phyloP scores from a whole-genome alignment of 2,329 filamentous ascomycete genomes.

The Fusarium devonianum region DNA sequence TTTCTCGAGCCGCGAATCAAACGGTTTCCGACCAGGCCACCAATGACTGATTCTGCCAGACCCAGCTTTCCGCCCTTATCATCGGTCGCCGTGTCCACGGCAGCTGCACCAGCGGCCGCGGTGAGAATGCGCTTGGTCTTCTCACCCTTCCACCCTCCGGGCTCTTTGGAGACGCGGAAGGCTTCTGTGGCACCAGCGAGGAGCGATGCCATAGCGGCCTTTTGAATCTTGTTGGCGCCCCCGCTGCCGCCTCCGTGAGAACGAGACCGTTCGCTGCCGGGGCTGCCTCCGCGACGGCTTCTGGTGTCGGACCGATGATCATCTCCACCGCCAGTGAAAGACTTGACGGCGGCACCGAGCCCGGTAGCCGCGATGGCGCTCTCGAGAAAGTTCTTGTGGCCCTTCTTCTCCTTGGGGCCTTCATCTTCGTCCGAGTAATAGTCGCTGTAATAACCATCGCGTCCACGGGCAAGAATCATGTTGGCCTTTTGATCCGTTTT shows the following conservation, averaged over 20 bases:
- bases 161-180: conserved; percentile 87
- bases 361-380: conserved; percentile 68
- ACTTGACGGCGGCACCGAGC: conserved; percentile 67
- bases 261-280: conserved; percentile 60
- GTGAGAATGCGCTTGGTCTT: conserved; percentile 93
- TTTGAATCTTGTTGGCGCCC: conserved; percentile 70
- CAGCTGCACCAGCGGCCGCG: conserved; percentile 83
- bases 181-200: conserved; percentile 91
- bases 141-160: conserved; percentile 86
- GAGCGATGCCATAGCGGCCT: conserved; percentile 89
- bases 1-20: conserved; percentile 80
- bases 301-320: conserved; percentile 53
- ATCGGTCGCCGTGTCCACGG: conserved; percentile 80
- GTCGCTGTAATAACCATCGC: conserved; percentile 59
- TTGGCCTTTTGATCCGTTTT: conserved; percentile 64
- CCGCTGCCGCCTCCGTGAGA: conserved; percentile 54
- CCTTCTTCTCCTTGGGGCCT: conserved; percentile 62
- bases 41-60: conserved; percentile 85
- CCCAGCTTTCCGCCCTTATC: conserved; percentile 81
- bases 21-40: conserved; percentile 85
- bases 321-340: conserved; percentile 59
- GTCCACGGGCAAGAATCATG: conserved; percentile 61
- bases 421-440: conserved; percentile 67
- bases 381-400: conserved; percentile 70
- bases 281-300: conserved; percentile 56